Conservation (phyloP, 2,329 filamentous ascomycete species). For the Pseudogymnoascus sp. region DNA sequence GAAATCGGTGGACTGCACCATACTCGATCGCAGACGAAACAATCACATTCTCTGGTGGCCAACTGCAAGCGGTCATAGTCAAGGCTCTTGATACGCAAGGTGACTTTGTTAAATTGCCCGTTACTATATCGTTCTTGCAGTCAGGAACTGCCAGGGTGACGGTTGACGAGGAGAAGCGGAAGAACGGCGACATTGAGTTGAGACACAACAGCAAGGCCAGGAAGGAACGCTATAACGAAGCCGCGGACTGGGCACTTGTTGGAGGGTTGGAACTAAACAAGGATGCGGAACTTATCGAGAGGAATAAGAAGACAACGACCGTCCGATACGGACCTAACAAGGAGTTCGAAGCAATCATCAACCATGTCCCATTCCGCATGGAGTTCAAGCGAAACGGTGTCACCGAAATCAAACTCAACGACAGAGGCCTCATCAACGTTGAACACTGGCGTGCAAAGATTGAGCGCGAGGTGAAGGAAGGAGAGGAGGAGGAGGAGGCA, state of each 20-base stretch:
- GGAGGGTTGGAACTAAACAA: constrained; percentile 70
- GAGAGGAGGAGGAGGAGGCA: constrained; percentile 38
- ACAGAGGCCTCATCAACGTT: constrained; percentile 81
- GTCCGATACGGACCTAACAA: constrained; percentile 71
- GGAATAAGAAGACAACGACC: constrained; percentile 61
- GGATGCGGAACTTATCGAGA: constrained; percentile 58
- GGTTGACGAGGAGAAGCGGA: constrained; percentile 83
- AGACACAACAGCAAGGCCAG: constrained; percentile 75
- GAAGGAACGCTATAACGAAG: constrained; percentile 93
- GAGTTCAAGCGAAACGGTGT: constrained; percentile 79
- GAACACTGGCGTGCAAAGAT: constrained; percentile 93
- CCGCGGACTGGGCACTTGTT: constrained; percentile 76
- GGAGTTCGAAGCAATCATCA: constrained; percentile 75
- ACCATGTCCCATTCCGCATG: constrained; percentile 72
- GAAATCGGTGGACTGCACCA: constrained; percentile 63
- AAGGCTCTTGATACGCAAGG: constrained; percentile 63
- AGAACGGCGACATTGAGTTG: constrained; percentile 81
- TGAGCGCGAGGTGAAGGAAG: constrained; percentile 44
- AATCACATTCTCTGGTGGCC: constrained; percentile 68
- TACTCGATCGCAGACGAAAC: constrained; percentile 70
- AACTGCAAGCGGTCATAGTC: constrained; percentile 71
- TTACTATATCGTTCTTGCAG: constrained; percentile 81
- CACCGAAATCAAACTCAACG: constrained; percentile 81
- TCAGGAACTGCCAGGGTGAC: constrained; percentile 82
- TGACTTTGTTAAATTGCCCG: constrained; percentile 69